Evolutionary conservation across 805 yeast genomes (phyloP), one percentile per base, ranked within the genome.

Genomic region (Hermanozyma aechmeae): DNA sequence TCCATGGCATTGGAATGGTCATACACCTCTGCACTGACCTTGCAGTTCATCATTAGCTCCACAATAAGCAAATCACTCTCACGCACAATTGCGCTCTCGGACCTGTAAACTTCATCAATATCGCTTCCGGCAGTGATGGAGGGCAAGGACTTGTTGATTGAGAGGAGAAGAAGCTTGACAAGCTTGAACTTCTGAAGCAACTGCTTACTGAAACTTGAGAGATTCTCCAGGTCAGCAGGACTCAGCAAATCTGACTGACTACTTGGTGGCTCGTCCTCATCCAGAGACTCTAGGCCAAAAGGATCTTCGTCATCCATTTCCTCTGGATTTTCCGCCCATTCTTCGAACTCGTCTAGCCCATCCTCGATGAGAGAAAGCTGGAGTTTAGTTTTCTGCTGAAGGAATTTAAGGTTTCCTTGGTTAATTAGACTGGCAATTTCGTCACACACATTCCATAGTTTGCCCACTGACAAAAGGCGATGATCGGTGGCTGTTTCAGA

Each of bases 371-470:
- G 46, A 2, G 46, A 38, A 15, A 68, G 54, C 8, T 68, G 60
- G 29, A 58, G 57, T 32, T 56, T 59, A 4, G 79, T 52, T 30
- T 65, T 68, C 17, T 42, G 40, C 20, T 67, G 68, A 29, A 80
- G 51, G 2, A 75, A 43, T 2, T 76, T 79, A 12, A 73, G 37
- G 27, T 72, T 67, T 0, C 85, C 85, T 15, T 48, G 53, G 13
- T 57, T 53, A 4, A 71, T 42, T 13, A 71, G 45, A 6, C 52
- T 48, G 8, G 53, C 49, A 6, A 80, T 29, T 0, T 46, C 42
- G 32, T 76, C 81, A 47, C 86, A 78, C 19, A 58, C 50, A n/a
- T 73, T 64, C 93, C 93, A 83, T 4, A 82, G 59, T 45, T 69
- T 68, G 11, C 86, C 92, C 13, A 81, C 71, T 0, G 73, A 59